Evolutionary conservation across 805 yeast species (phyloP).

Genomic region (Cyberlindnera bimundalis): DNA sequence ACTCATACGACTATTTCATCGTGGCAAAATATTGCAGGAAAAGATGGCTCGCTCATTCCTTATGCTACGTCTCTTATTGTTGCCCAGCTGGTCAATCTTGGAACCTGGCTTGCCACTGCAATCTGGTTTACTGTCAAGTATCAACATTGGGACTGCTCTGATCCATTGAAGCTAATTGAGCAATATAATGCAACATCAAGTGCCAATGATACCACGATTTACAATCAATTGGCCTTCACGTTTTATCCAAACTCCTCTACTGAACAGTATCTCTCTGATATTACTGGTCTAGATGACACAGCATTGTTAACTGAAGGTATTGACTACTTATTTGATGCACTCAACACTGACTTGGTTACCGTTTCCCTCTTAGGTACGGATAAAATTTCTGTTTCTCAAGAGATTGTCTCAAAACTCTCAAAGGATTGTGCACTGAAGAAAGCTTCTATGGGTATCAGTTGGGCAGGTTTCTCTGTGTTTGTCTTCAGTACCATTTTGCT

Average conservation of each 20-base stretch:
- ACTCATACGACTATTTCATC: not conserved
- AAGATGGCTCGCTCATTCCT: not conserved
- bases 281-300: not conserved
- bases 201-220: not conserved
- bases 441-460: constrained; percentile 3
- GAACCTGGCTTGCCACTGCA: constrained; percentile 1
- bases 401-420: not conserved
- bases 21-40: not conserved
- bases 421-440: constrained; percentile 4
- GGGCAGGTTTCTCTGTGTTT: constrained; percentile 1
- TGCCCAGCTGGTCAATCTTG: not conserved
- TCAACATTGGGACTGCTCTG: constrained; percentile 4
- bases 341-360: constrained; percentile 1
- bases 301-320: not conserved
- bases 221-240: constrained; percentile 2
- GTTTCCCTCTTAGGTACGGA: not conserved
- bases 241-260: not conserved
- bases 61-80: not conserved
- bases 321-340: not conserved
- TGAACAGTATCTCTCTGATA: not conserved
- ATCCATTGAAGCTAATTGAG: not conserved
- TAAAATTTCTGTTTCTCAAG: not conserved
- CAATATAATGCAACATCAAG: constrained; percentile 1
- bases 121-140: constrained; percentile 3
- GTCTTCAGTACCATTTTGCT: not conserved